A percentile compares a stretch with the other conserved stretches of the same genome.
These are phyloP conservation scores for Sordaria brevicollis DNA, from an alignment of 495 filamentous ascomycete species.

Conservation along the genomic window DNA sequence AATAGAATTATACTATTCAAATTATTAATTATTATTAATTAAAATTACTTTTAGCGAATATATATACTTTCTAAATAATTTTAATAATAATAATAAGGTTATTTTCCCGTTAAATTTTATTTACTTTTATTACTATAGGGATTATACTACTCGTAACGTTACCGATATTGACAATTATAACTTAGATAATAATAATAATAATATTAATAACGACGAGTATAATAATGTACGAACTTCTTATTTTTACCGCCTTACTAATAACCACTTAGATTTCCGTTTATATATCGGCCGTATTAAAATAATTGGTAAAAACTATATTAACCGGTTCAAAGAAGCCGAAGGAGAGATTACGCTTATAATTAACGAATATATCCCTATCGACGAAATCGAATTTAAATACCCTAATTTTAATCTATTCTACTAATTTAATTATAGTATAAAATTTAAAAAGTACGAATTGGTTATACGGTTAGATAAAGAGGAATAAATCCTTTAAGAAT, in stretches of 20 bases:
- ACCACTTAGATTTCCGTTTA: too few species aligned
- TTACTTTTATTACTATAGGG: not conserved
- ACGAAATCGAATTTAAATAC: not conserved
- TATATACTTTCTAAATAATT: too few species aligned
- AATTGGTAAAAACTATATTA: not conserved
- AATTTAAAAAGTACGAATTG: not conserved
- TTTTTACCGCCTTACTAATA: too few species aligned
- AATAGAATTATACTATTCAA: too few species aligned
- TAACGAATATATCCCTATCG: not conserved
- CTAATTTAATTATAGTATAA: not conserved
- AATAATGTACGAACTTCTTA: too few species aligned
- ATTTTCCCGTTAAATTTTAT: not conserved
- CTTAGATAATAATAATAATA: not conserved
- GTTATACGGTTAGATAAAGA: not conserved
- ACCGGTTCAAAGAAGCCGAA: too few species aligned
- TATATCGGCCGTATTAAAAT: not conserved
- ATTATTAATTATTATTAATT: too few species aligned
- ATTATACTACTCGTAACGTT: too few species aligned
- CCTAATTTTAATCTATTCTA: not conserved
- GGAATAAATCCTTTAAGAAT: not conserved
- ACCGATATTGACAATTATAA: too few species aligned
- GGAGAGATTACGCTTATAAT: not conserved
- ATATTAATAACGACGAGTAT: not conserved
- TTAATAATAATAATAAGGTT: too few species aligned
- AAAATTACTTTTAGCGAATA: not conserved